These are phyloP conservation scores for Metschnikowia picachoensis DNA, from an alignment of 805 yeast genomes.

Conservation along the genomic window DNA sequence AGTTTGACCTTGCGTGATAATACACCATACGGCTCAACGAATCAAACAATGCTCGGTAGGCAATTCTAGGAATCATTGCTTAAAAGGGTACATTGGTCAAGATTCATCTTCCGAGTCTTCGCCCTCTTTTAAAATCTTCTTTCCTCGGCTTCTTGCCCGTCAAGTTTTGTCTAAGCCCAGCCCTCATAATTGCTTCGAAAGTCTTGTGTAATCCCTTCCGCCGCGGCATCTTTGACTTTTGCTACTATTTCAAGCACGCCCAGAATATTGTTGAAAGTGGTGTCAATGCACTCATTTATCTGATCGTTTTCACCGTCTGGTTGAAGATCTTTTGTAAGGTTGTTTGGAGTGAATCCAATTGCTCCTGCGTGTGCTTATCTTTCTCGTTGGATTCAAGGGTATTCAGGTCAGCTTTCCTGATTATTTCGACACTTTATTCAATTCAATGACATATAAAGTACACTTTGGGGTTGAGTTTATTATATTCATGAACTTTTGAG, in stretches of 20 bases:
- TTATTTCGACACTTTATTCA: no score
- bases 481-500: no score
- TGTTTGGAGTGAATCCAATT: slow-evolving; percentile 7
- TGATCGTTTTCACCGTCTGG: slow-evolving; percentile 28
- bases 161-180: slow-evolving; percentile 21
- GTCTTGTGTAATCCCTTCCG: slow-evolving; percentile 35
- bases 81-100: neutral
- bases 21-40: no score
- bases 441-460: no score
- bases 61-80: no score
- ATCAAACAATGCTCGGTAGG: no score
- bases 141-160: neutral
- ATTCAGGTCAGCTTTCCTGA: no score
- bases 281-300: slow-evolving; percentile 25
- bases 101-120: neutral
- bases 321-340: slow-evolving; percentile 19
- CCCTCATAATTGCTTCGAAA: slow-evolving; percentile 23
- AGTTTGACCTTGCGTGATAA: no score
- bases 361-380: slow-evolving; percentile 11
- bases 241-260: slow-evolving; percentile 26
- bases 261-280: slow-evolving; percentile 26
- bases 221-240: slow-evolving; percentile 32
- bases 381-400: slow-evolving; percentile 1
- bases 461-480: no score
- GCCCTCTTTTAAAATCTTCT: neutral